Evolutionary conservation across 345 rosid species (phyloP), one percentile per base, ranked within the genome.

Genomic region (Streptanthus diversifolius): DNA sequence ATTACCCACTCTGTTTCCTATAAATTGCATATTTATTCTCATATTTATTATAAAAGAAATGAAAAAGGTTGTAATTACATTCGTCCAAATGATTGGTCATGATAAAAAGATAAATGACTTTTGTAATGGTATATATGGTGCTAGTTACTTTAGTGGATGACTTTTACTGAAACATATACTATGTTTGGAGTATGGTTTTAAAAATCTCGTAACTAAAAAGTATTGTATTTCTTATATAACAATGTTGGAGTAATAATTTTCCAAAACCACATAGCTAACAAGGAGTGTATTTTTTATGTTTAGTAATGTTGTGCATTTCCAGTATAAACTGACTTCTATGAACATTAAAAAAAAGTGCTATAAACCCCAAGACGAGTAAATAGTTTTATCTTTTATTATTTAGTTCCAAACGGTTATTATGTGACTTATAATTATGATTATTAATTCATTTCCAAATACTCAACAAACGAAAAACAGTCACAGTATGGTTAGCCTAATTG

Each of bases 121-220:
- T 71, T 60, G 51, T 27, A 71, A 71, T 71, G 49, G 59, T 49
- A 33, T 66, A 29, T 33, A 52, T 44, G 73, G 64, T 43, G 64
- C 17, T 33, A 22, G 19, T 35, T 25, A 70, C 36, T 27, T 71
- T 49, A 71, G 68, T 60, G 40, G 75, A 49, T 48, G 52, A 25
- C 67, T 36, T 58, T 49, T 17, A 36, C 49, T 21, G 18, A 60
- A 36, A 71, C 48, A 12, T 22, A 35, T 47, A 60, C 52, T 36
- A 15, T 8, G 58, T 25, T 60, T 71, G 32, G 48, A 48, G 15
- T 29, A 12, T 60, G 39, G 14, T 60, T 48, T 53, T 35, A 35
- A 15, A 15, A 15, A 15, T 47, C 11, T 12, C 39, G 37, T 24
- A 21, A 33, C 66, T 30, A 57, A 44, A 21, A 11, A 5, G 12